A percentile compares a stretch with the other conserved stretches of the same genome.
phyloP scores from a whole-genome alignment of 805 yeast genomes.

The Zygotorulaspora danielsina region DNA sequence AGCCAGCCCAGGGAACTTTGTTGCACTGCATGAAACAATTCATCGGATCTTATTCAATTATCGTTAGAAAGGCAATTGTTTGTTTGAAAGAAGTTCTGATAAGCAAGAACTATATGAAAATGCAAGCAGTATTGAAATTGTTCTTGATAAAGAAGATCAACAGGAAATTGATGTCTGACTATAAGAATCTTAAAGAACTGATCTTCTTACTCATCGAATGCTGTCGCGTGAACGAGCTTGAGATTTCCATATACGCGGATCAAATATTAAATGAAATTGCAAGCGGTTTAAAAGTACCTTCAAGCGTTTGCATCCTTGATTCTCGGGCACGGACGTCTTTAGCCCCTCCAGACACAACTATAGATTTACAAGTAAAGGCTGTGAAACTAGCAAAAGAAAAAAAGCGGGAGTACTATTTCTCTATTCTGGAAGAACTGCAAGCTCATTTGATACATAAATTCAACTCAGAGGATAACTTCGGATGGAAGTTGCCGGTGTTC shows the following conservation, averaged over 20 bases:
- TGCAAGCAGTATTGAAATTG: conserved; percentile 61
- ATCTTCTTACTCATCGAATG: conserved; percentile 51
- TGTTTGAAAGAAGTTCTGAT: conserved; percentile 48
- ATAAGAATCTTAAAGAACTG: conserved; percentile 45
- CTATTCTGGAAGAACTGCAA: conserved; percentile 43
- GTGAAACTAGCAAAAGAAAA: conserved; percentile 59
- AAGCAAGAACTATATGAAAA: conserved; percentile 46
- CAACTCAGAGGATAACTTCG: conserved; percentile 16
- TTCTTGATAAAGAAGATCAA: conserved; percentile 56
- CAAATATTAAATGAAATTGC: conserved; percentile 44
- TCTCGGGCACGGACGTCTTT: conserved; percentile 39
- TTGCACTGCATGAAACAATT: conserved; percentile 66
- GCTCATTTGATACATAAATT: conserved; percentile 30
- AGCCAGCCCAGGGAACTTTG: conserved; percentile 64
- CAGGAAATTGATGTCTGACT: conserved; percentile 55
- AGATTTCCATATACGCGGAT: conserved; percentile 53
- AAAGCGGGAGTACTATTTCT: conserved; percentile 45
- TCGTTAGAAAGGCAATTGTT: conserved; percentile 43
- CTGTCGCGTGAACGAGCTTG: conserved; percentile 50
- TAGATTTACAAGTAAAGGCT: conserved; percentile 55
- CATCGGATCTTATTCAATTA: conserved; percentile 56
- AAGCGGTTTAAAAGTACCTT: conserved; percentile 45
- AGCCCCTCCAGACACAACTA: conserved; percentile 57
- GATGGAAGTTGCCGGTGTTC: conserved; percentile 55
- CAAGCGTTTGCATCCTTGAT: conserved; percentile 51